A percentile compares a stretch with the other conserved stretches of the same genome.
phyloP scores from a whole-genome alignment of 768 basidiomycete species.

The Termitomyces heimii region DNA sequence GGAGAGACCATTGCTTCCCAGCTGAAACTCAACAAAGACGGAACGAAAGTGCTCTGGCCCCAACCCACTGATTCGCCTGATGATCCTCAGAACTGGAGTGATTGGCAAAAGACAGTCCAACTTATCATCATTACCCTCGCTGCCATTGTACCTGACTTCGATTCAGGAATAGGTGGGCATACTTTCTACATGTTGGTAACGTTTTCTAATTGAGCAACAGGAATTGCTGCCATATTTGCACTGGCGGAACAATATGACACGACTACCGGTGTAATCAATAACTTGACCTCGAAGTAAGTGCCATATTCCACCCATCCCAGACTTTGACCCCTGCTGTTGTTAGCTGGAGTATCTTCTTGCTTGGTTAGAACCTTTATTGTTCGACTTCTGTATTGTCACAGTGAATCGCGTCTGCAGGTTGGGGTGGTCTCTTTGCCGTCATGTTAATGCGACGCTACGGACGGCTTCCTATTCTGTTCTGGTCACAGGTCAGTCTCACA shows the following conservation, averaged over 20 bases:
- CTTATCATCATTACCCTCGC: slow-evolving; percentile 58
- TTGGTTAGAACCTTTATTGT: slow-evolving; percentile 27
- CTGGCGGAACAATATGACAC: slow-evolving; percentile 52
- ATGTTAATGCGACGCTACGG: slow-evolving; percentile 60
- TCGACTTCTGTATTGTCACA: neutral
- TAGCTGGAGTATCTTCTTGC: slow-evolving; percentile 63
- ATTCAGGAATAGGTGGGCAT: slow-evolving; percentile 53
- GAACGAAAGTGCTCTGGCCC: slow-evolving; percentile 61
- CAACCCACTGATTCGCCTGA: slow-evolving; percentile 56
- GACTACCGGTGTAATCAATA: slow-evolving; percentile 51
- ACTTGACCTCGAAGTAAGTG: slow-evolving; percentile 50
- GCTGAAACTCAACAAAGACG: slow-evolving; percentile 53
- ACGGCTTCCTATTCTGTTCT: slow-evolving; percentile 63
- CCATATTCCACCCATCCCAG: neutral
- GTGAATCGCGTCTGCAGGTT: slow-evolving; percentile 29
- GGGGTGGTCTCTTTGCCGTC: slow-evolving; percentile 58
- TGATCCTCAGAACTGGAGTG: slow-evolving; percentile 67
- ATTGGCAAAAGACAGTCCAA: slow-evolving; percentile 46
- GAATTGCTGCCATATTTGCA: slow-evolving; percentile 58
- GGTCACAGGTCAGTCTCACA: slow-evolving; percentile 48
- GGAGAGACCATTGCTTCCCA: slow-evolving; percentile 47
- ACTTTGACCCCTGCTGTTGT: neutral
- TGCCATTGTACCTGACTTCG: slow-evolving; percentile 62
- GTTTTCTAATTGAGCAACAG: slow-evolving; percentile 20
- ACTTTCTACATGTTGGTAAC: neutral